Percentiles rank a stretch among this genome's conserved stretches.
These are phyloP conservation scores for Paramecium bursaria DNA, from an alignment of 73 alveolate species.

Conservation along the genomic window DNA sequence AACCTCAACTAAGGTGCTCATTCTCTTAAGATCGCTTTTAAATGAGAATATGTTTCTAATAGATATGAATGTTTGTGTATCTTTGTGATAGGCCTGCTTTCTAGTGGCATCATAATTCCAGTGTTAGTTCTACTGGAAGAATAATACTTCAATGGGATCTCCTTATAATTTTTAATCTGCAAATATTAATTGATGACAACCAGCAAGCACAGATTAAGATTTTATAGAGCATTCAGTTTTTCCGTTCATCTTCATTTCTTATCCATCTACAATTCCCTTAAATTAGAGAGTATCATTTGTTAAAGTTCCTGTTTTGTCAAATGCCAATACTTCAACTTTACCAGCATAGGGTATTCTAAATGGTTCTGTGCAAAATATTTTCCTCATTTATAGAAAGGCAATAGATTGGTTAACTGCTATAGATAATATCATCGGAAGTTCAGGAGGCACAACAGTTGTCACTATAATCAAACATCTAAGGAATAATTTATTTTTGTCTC, in stretches of 20 bases:
- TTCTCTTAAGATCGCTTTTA: constrained; percentile 93
- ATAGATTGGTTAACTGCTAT: constrained; percentile 97
- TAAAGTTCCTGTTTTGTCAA: constrained; percentile 99
- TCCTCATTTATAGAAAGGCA: constrained; percentile 85
- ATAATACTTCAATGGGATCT: constrained; percentile 95
- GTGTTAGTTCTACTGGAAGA: constrained; percentile 78
- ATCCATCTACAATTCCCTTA: constrained; percentile 85
- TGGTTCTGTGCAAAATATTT: constrained; percentile 99
- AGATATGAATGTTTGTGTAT: constrained; percentile 64
- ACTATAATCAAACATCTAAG: constrained; percentile 96
- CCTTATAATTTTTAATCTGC: constrained; percentile 90
- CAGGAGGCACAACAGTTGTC: constrained; percentile 99
- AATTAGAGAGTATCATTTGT: constrained; percentile 95
- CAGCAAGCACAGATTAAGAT: constrained; percentile 88
- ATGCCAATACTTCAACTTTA: constrained; percentile 82
- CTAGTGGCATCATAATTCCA: constrained; percentile 75
- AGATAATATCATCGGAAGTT: constrained; percentile 98
- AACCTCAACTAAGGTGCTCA: constrained; percentile 87
- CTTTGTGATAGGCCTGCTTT: constrained; percentile 74
- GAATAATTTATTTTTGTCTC: constrained; percentile 90
- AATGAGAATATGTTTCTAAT: constrained; percentile 86
- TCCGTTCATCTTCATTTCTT: constrained; percentile 53
- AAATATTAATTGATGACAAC: constrained; percentile 90
- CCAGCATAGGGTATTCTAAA: constrained; percentile 99
- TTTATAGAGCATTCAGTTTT: constrained; percentile 64